phyloP scores from a whole-genome alignment of 2,329 filamentous ascomycete genomes.

The Tricladium varicosporioides region DNA sequence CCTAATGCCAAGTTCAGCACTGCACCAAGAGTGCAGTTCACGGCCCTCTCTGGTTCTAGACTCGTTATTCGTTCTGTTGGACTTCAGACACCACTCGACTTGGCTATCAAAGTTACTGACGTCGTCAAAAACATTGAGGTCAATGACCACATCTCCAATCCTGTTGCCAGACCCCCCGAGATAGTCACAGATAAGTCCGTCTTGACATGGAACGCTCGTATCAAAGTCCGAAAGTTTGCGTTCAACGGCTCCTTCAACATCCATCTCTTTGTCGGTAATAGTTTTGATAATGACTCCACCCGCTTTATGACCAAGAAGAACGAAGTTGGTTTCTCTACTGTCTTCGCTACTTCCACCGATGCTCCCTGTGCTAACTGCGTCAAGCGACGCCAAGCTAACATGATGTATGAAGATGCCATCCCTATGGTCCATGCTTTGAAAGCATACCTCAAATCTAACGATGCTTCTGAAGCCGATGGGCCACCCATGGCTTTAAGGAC shows the following conservation, averaged over 20 bases:
- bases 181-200: background rate
- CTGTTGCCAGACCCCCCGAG: background rate
- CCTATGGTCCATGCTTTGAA: background rate
- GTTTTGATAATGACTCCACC: background rate
- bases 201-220: background rate
- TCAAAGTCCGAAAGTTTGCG: background rate
- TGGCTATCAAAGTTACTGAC: background rate
- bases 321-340: background rate
- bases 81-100: background rate
- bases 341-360: background rate
- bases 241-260: conserved; percentile 4
- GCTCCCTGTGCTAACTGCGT: background rate
- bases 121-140: background rate
- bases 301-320: background rate
- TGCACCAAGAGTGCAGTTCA: background rate
- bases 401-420: background rate
- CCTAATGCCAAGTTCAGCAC: background rate
- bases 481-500: background rate
- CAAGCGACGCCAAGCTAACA: background rate
- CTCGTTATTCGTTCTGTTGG: background rate
- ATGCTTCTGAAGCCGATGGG: background rate
- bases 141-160: background rate
- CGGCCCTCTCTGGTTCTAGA: background rate
- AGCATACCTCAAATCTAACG: background rate
- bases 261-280: conserved; percentile 1